Conservation (phyloP, 768 basidiomycete genomes). For the Porpolomopsis calyptriformis region DNA sequence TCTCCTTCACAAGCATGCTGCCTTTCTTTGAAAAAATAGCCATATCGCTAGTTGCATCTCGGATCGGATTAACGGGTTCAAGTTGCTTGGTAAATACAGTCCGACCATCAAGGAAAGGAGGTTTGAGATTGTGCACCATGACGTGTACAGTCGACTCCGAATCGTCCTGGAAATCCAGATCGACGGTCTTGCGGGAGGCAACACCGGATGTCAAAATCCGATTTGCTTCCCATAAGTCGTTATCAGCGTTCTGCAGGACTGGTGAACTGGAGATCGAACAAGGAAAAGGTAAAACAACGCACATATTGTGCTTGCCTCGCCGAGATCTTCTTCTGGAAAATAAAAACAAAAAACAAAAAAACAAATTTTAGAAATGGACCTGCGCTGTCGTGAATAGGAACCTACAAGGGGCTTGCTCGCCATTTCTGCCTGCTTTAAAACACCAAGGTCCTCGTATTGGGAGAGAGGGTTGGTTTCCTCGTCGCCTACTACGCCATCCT, state of each 20-base stretch:
- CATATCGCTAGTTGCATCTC: conserved; percentile 89
- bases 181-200: conserved; percentile 74
- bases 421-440: conserved; percentile 62
- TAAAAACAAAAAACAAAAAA: conserved; percentile 12
- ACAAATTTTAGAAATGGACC: not conserved
- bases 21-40: conserved; percentile 96
- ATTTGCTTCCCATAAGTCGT: conserved; percentile 97
- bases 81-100: conserved; percentile 94
- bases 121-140: conserved; percentile 93
- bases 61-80: conserved; percentile 94
- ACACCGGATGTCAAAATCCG: conserved; percentile 96
- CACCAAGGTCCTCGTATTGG: conserved; percentile 80
- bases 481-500: conserved; percentile 77
- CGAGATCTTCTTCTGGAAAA: conserved; percentile 67
- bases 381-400: conserved; percentile 10
- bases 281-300: conserved; percentile 19
- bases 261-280: not conserved
- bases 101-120: conserved; percentile 94
- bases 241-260: conserved; percentile 76
- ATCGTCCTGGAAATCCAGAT: conserved; percentile 94
- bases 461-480: conserved; percentile 89
- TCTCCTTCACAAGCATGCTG: conserved; percentile 87
- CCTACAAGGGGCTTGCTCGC: conserved; percentile 64
- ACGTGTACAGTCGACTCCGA: conserved; percentile 95
- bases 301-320: conserved; percentile 96